These are phyloP conservation scores for Penicillium maclennaniae DNA, from an alignment of 495 filamentous ascomycete species.

Conservation along the genomic window DNA sequence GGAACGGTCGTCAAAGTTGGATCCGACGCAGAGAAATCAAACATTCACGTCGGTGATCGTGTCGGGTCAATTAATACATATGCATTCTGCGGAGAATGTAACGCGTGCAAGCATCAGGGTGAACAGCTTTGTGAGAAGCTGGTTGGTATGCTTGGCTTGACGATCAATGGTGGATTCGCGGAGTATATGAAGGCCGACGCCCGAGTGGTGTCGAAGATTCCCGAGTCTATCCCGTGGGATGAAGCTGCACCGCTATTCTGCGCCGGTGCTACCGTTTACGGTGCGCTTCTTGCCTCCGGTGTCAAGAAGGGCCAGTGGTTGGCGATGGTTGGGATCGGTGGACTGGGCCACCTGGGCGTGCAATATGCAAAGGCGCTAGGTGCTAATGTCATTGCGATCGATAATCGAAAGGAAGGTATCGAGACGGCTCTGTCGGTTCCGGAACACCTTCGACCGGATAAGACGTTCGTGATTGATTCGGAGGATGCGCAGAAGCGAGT, in stretches of 20 bases:
- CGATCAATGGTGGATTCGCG: conserved; percentile 11
- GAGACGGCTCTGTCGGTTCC: neutral
- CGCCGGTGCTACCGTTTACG: conserved; percentile 9
- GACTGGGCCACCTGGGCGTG: conserved; percentile 11
- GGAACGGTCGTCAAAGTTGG: conserved; percentile 7
- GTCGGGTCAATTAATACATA: conserved; percentile 12
- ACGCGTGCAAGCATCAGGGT: neutral
- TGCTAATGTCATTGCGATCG: conserved; percentile 7
- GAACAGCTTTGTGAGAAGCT: conserved; percentile 8
- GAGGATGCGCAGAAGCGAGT: conserved; percentile 3
- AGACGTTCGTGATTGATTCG: conserved; percentile 9
- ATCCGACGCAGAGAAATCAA: conserved; percentile 2
- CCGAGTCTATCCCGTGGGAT: conserved; percentile 1
- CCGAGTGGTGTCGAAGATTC: conserved; percentile 9
- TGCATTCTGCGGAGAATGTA: conserved; percentile 2
- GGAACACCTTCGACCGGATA: conserved; percentile 3
- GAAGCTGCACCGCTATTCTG: conserved; percentile 13
- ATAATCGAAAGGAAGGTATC: neutral
- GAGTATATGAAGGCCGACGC: conserved; percentile 11
- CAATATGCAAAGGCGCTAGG: conserved; percentile 8
- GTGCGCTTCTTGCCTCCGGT: conserved; percentile 3
- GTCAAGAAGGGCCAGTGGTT: neutral
- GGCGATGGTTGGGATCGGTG: conserved; percentile 5
- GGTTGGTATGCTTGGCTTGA: conserved; percentile 7
- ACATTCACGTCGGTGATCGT: conserved; percentile 9